Evolutionary conservation across 2,329 filamentous ascomycete genomes (phyloP).

Genomic region (Colletotrichum plurivorum): DNA sequence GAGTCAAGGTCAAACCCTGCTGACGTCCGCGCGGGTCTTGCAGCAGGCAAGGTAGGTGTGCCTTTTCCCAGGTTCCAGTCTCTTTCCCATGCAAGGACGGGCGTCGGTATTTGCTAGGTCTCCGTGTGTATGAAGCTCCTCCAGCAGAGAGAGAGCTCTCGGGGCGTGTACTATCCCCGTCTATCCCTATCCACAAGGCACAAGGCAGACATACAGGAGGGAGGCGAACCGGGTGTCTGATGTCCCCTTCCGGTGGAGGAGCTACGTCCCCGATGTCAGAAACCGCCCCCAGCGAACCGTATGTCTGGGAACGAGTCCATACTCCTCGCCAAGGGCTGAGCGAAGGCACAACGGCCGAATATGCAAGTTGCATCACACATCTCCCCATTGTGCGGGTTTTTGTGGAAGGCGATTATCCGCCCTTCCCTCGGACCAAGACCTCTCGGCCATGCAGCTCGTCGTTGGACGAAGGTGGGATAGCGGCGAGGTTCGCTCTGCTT

Average conservation of each 20-base stretch:
- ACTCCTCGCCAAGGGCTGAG: not conserved
- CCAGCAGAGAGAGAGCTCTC: conserved; percentile 5
- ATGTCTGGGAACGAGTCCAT: conserved; percentile 28
- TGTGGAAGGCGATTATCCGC: conserved; percentile 15
- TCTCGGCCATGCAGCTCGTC: conserved; percentile 19
- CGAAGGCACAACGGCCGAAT: not conserved
- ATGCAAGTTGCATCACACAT: conserved; percentile 16
- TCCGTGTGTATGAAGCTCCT: conserved; percentile 30
- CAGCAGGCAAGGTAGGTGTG: not conserved
- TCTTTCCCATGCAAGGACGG: conserved; percentile 27
- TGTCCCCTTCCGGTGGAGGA: conserved; percentile 1
- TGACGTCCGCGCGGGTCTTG: conserved; percentile 5
- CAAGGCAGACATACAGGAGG: too few species aligned
- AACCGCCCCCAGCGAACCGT: conserved; percentile 18
- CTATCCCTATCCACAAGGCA: not conserved
- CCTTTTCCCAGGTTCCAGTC: conserved; percentile 7
- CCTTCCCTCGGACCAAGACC: conserved; percentile 26
- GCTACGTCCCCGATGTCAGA: conserved; percentile 25
- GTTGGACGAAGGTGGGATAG: conserved; percentile 11
- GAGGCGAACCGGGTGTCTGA: conserved; percentile 28
- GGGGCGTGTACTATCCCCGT: conserved; percentile 24
- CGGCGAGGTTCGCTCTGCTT: not conserved
- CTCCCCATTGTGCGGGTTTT: conserved; percentile 1
- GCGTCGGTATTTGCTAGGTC: conserved; percentile 34
- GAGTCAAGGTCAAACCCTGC: conserved; percentile 37